A percentile compares a stretch with the other conserved stretches of the same genome.
Conservation (phyloP, 192 early-diverging fungal species). For the Linnemannia zychae region DNA sequence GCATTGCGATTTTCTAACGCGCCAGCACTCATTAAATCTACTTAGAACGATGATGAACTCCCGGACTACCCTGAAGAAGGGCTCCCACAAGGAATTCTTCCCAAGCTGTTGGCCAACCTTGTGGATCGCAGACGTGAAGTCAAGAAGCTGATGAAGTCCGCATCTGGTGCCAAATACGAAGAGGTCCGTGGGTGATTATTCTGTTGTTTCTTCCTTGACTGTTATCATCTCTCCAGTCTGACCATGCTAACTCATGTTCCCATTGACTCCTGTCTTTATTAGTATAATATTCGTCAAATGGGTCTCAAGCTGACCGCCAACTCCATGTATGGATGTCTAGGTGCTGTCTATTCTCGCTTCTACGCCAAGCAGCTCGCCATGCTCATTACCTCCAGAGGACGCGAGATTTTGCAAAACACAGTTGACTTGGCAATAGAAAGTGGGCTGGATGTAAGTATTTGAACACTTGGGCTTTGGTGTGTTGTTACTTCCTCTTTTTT, state of each 20-base stretch:
- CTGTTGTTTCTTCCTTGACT: not conserved
- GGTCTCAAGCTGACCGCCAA: constrained; percentile 99
- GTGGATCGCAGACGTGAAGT: constrained; percentile 92
- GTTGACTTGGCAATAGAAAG: constrained; percentile 85
- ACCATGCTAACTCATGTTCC: not conserved
- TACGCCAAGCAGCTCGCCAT: constrained; percentile 98
- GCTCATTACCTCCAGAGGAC: constrained; percentile 94
- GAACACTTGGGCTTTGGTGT: not conserved
- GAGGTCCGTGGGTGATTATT: constrained; percentile 23
- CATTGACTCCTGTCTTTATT: not conserved
- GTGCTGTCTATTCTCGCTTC: constrained; percentile 92
- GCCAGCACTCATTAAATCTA: not conserved
- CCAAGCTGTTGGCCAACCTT: constrained; percentile 86
- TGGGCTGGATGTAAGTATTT: constrained; percentile 74
- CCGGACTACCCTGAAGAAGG: constrained; percentile 85
- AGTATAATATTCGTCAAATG: constrained; percentile 94
- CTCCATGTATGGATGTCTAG: constrained; percentile 99
- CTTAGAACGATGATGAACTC: constrained; percentile 70
- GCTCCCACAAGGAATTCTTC: constrained; percentile 83
- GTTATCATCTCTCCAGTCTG: not conserved
- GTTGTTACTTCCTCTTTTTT: not conserved
- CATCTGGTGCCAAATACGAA: constrained; percentile 62
- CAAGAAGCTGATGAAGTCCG: constrained; percentile 89
- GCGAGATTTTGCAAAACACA: constrained; percentile 96
- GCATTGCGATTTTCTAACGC: not conserved